These are phyloP conservation scores for Paxillus rubicundulus DNA, from an alignment of 768 basidiomycete species.

Conservation along the genomic window DNA sequence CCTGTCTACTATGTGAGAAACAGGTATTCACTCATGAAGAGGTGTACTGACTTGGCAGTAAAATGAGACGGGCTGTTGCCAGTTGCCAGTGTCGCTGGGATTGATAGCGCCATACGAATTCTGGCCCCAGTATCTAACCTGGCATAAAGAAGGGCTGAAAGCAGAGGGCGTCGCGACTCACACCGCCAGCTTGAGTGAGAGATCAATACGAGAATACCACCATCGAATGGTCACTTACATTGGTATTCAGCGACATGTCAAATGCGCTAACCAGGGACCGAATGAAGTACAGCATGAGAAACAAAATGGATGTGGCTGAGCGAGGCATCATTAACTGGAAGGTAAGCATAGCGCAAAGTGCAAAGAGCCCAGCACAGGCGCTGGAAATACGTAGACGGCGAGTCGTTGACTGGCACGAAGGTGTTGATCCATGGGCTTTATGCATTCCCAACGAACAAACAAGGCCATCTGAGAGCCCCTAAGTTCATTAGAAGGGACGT, in stretches of 20 bases:
- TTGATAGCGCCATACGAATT: slow-evolving; percentile 37
- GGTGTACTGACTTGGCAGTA: slow-evolving; percentile 29
- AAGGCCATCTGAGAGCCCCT: too few species aligned
- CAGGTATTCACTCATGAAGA: not conserved
- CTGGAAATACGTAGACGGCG: too few species aligned
- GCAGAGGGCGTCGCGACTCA: not conserved
- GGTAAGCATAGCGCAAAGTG: too few species aligned
- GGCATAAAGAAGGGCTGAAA: not conserved
- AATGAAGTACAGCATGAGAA: not conserved
- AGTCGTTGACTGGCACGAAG: too few species aligned
- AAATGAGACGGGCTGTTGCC: slow-evolving; percentile 32
- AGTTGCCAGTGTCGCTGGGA: slow-evolving; percentile 26
- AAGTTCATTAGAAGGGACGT: too few species aligned
- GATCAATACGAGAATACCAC: not conserved
- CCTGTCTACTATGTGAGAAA: slow-evolving; percentile 31
- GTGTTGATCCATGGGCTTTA: too few species aligned
- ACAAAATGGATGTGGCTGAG: too few species aligned
- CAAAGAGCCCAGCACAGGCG: too few species aligned
- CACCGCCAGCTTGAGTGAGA: slow-evolving; percentile 17
- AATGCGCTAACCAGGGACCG: slow-evolving; percentile 13
- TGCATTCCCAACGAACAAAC: too few species aligned
- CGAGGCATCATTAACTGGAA: too few species aligned
- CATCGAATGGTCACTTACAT: slow-evolving; percentile 12
- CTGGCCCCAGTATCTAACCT: slow-evolving; percentile 36
- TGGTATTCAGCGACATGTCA: slow-evolving; percentile 16